Evolutionary conservation across 2,329 filamentous ascomycete species (phyloP).

Genomic region (Alternaria gaisen): DNA sequence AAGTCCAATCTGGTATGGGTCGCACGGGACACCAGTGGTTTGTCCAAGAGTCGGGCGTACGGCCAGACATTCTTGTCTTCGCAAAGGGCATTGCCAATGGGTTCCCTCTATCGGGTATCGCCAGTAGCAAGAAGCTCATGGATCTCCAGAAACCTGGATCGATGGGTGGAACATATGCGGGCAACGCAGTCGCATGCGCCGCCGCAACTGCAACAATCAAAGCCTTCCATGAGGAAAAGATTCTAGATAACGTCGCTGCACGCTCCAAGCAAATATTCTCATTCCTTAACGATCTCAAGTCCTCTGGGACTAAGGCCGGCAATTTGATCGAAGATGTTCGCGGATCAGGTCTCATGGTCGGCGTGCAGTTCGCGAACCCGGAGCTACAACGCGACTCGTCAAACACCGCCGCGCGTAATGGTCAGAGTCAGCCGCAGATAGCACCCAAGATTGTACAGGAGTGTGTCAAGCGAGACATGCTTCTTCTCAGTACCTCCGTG

Average conservation of each 20-base stretch:
- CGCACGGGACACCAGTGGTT: slow-evolving; percentile 57
- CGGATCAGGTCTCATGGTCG: slow-evolving; percentile 40
- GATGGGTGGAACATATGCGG: slow-evolving; percentile 44
- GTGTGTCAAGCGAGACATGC: slow-evolving; percentile 40
- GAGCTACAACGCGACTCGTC: slow-evolving; percentile 29
- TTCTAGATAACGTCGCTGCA: slow-evolving; percentile 39
- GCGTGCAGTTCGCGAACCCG: slow-evolving; percentile 37
- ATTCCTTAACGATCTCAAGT: slow-evolving; percentile 36
- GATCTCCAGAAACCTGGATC: slow-evolving; percentile 40
- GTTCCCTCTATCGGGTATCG: slow-evolving; percentile 42
- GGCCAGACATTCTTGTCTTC: slow-evolving; percentile 56
- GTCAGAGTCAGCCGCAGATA: slow-evolving; percentile 34
- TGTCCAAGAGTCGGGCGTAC: slow-evolving; percentile 54
- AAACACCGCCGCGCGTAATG: slow-evolving; percentile 27
- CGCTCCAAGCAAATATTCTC: slow-evolving; percentile 39
- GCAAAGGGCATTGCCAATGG: slow-evolving; percentile 46
- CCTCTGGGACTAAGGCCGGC: slow-evolving; percentile 36
- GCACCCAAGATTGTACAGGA: slow-evolving; percentile 40
- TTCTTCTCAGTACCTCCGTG: slow-evolving; percentile 41
- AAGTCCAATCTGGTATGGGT: slow-evolving; percentile 57
- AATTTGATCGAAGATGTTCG: slow-evolving; percentile 41
- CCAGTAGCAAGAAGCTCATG: slow-evolving; percentile 38
- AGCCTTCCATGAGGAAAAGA: slow-evolving; percentile 38
- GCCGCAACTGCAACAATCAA: slow-evolving; percentile 39
- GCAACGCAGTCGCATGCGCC: slow-evolving; percentile 41